Conservation (phyloP, 371 early-diverging fungal genomes). For the Lichtheimia ramosa region DNA sequence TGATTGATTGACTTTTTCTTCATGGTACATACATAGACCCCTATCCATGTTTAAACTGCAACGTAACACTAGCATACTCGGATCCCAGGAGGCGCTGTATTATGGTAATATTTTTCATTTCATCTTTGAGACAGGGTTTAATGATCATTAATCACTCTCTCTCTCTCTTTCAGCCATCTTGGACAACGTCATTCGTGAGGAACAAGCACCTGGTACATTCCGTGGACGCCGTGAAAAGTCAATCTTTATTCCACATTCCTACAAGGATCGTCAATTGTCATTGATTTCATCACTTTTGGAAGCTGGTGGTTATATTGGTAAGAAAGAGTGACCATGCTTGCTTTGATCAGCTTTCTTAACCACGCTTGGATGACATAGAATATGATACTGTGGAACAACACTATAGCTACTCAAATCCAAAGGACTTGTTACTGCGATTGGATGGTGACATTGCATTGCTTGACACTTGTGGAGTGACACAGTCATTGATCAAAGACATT, state of each 20-base stretch:
- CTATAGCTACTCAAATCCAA: slow-evolving; percentile 16
- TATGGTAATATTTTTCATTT: slow-evolving; percentile 18
- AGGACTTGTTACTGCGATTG: slow-evolving; percentile 19
- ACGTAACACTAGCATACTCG: slow-evolving; percentile 8
- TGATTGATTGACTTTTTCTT: not conserved
- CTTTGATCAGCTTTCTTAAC: not conserved
- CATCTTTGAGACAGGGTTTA: not conserved
- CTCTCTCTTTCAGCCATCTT: not conserved
- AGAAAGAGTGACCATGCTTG: not conserved
- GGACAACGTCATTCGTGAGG: not conserved
- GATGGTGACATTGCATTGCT: slow-evolving; percentile 19
- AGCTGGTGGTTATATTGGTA: slow-evolving; percentile 31
- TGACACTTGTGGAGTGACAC: slow-evolving; percentile 25
- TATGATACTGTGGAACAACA: slow-evolving; percentile 23
- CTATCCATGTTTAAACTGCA: slow-evolving; percentile 21
- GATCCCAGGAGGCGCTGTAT: slow-evolving; percentile 18
- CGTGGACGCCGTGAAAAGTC: slow-evolving; percentile 25
- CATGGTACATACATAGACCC: slow-evolving; percentile 12
- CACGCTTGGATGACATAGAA: slow-evolving; percentile 6
- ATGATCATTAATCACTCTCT: too few species aligned
- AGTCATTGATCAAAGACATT: slow-evolving; percentile 6
- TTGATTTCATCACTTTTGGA: slow-evolving; percentile 22
- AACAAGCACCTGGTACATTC: slow-evolving; percentile 12
- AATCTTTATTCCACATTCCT: slow-evolving; percentile 23
- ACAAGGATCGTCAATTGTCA: slow-evolving; percentile 23